Percentiles rank a stretch among this genome's conserved stretches.
These are phyloP conservation scores for Fusarium liriodendri DNA, from an alignment of 2,329 filamentous ascomycete species.

Conservation along the genomic window DNA sequence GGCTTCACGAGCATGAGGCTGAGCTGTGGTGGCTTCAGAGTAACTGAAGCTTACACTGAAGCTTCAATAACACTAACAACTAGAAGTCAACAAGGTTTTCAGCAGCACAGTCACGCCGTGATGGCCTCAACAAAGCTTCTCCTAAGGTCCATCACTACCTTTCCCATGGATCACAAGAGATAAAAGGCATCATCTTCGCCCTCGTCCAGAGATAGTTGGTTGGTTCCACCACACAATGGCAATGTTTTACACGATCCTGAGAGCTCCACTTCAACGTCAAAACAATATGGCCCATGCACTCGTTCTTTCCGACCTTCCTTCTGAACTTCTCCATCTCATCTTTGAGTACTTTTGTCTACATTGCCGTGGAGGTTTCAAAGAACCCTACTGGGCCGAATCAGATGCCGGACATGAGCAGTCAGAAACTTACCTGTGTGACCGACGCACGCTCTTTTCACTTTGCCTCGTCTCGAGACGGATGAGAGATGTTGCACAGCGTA, in stretches of 20 bases:
- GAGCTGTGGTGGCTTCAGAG: background rate
- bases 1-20: background rate
- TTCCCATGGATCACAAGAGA: background rate
- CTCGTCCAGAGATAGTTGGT: background rate
- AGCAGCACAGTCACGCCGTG: background rate
- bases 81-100: background rate
- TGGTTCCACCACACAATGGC: background rate
- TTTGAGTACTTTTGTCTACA: conserved; percentile 29
- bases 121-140: background rate
- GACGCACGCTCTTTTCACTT: conserved; percentile 5
- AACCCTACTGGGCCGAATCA: conserved; percentile 1
- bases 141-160: background rate
- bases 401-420: background rate
- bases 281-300: background rate
- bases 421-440: background rate
- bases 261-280: background rate
- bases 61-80: background rate
- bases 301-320: conserved; percentile 4
- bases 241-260: background rate
- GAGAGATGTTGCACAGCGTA: conserved; percentile 7
- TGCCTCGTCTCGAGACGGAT: conserved; percentile 25
- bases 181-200: background rate
- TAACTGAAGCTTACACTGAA: background rate
- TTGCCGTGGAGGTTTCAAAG: conserved; percentile 8
- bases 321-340: conserved; percentile 21